Base-by-base conservation (phyloP, 306 rosid genomes). In the Purshia tridentata region DNA sequence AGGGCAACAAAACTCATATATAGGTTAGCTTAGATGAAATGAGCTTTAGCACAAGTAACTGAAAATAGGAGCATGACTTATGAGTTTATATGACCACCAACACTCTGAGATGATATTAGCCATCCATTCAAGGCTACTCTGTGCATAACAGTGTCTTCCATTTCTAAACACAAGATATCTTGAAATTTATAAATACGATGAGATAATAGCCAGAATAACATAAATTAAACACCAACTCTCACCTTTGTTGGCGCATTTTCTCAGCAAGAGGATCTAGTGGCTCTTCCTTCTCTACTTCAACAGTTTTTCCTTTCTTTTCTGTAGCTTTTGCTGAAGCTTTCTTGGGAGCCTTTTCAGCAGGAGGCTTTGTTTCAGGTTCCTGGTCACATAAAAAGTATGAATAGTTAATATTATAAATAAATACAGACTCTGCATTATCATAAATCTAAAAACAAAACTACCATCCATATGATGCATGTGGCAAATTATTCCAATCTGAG, bases 161-260 rank as follows among this genome's bases (percentile, higher is more conserved):
- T 50, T 19, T 23, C 47, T 35, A 11, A 48, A 50, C 18, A 15
- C 20, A 12, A 8, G 11, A 6, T 19, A 53, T 23, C 58, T 53
- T 11, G 0, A 18, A 2, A n/a, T 53, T 53, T 6, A n/a, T 18
- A 10, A 41, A 8, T 57, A 6, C 35, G 35, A 29, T 10, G 13
- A 41, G 19, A 55, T 19, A 19, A 15, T 37, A 23, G 46, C 22
- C 53, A 54, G 53, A 46, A 54, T 18, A 45, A 67, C 5, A 6
- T 22, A 59, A 7, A 15, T 19, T 65, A 63, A 75, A 47, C 18
- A 23, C 52, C 12, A n/a, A 42, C 23, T 52, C 29, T 78, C 64
- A 91, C 98, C 98, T 86, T 84, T 94, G 98, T 77, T 91, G 97
- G 76, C 90, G 92, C 81, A 91, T 91, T 80, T 94, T 91, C 82